Evolutionary conservation across 192 early-diverging fungal species (phyloP), one percentile per base, ranked within the genome.

Genomic region (Kickxella alabastrina): DNA sequence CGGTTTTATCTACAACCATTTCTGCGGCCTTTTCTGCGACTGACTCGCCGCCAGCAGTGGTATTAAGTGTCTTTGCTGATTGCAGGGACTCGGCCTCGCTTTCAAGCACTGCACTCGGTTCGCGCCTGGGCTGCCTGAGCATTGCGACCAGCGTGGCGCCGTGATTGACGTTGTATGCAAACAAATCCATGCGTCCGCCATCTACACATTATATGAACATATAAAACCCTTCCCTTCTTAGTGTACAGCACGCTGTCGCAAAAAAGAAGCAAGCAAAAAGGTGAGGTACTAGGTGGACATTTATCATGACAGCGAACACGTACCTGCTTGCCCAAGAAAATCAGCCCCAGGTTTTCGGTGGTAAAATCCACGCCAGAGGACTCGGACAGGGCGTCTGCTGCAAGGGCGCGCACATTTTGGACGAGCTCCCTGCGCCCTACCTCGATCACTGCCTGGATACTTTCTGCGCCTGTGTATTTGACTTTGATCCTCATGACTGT

Each of bases 311-410:
- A n/a, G n/a, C n/a, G n/a, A n/a, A n/a, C n/a, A 22, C 45, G 22
- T 64, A 57, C 62, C 62, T 71, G 68, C 29, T 76, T 76, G 25
- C 73, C 73, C 0, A 42, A 34, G n/a, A 55, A 76, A 1, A 76
- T 45, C n/a, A 76, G 58, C 2, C 54, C 27, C 13, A 70, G 57
- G 4, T 39, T 19, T 17, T 56, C 39, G 4, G 50, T 22, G 1
- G 42, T 27, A 32, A 47, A 54, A 44, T 50, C 21, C 17, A 18
- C 36, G 0, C 44, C 65, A 23, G 24, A 25, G 7, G 34, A 24
- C 14, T 19, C 36, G 9, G 25, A 19, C 21, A 67, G 41, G 6
- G 40, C 54, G 2, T 23, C 15, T 21, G 57, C 46, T 9, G 49
- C 53, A 10, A 28, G 19, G 18, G 43, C 26, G 29, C 65, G 57